Evolutionary conservation across 768 basidiomycete species (phyloP), one percentile per base, ranked within the genome.

Genomic region (Xerocomellus dryophilus): DNA sequence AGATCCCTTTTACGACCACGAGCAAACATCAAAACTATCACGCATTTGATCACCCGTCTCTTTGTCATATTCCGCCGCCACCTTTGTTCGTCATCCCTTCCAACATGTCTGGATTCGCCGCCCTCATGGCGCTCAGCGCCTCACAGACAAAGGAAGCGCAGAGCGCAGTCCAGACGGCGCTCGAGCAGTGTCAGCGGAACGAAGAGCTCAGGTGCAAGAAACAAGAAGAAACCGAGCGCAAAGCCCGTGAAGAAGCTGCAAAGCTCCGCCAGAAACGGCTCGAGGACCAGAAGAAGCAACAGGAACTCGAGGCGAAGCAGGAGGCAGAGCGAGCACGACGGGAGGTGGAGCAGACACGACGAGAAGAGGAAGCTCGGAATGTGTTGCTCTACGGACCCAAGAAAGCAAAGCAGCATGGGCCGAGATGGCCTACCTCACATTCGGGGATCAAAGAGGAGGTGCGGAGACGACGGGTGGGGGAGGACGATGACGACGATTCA

Each of bases 111-210:
- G 62, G 43, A 14, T 87, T 86, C 61, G 81, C 83, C 58, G 80
- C 78, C 27, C 78, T 88, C 51, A 83, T 88, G 80, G 83, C 82
- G 51, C 73, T 87, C 41, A 86, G 86, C 72, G 81, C 79, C 61
- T 76, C 81, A 0, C 84, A 85, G 58, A 90, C 85, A 2, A 76
- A 74, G 62, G 73, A 84, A 61, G 74, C 81, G 1, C 80, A 87
- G 62, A 72, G 66, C 55, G 79, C 74, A 9, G 83, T 84, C 18
- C 76, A 85, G 61, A 64, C 70, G 5, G 79, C 79, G 15, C 72
- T 88, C 18, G 78, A 76, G 23, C 81, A 86, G 60, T 80, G 83
- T 44, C 74, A 82, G 52, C 77, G 78, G 20, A 82, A 81, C 61
- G 84, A 86, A 63, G 78, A 76, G 12, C 68, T 75, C 62, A 76